phyloP scores from a whole-genome alignment of 202 grass and related monocot genomes.

The Schoenoplectus triqueter region DNA sequence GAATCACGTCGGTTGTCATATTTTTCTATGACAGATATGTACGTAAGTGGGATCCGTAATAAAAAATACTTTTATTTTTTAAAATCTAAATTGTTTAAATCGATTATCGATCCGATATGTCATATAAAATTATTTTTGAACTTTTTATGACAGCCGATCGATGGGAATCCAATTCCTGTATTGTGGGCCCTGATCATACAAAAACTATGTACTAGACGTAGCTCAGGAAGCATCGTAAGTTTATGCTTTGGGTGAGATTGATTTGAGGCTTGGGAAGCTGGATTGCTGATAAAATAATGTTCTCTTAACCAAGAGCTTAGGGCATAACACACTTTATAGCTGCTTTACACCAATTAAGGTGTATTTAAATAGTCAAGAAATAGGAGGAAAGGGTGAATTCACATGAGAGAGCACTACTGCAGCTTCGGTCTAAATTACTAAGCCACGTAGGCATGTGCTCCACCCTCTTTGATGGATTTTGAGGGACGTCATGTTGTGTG shows the following conservation, averaged over 20 bases:
- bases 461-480: neutral
- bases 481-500: too few species aligned
- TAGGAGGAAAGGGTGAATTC: neutral
- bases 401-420: conserved; percentile 24
- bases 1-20: too few species aligned
- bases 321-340: conserved; percentile 36
- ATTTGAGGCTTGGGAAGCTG: conserved; percentile 16
- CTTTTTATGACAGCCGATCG: too few species aligned
- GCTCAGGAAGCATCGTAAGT: neutral
- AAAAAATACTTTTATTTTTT: too few species aligned
- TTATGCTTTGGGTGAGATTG: neutral
- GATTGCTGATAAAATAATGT: conserved; percentile 33
- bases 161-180: too few species aligned
- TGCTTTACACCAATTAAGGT: conserved; percentile 26
- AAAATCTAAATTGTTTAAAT: too few species aligned
- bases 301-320: conserved; percentile 39
- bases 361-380: conserved; percentile 18
- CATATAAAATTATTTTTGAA: too few species aligned
- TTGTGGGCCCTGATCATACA: neutral
- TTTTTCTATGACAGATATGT: too few species aligned
- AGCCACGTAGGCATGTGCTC: neutral
- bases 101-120: too few species aligned
- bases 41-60: too few species aligned
- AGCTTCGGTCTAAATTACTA: neutral
- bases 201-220: neutral